phyloP scores from a whole-genome alignment of 768 basidiomycete genomes.

The Agrocybe chaxingu region DNA sequence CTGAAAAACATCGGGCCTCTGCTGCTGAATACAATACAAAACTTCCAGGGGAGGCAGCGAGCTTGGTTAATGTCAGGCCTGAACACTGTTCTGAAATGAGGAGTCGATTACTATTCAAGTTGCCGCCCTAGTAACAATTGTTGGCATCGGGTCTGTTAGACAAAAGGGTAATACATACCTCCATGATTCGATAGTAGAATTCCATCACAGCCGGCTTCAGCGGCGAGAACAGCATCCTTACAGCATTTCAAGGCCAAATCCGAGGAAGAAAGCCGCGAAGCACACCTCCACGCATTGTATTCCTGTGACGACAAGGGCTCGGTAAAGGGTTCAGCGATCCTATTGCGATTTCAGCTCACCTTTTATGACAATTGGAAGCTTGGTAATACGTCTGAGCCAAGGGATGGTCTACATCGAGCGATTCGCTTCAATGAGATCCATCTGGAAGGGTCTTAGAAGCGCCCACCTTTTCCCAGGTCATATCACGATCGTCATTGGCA shows the following conservation, averaged over 20 bases:
- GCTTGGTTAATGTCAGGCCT: conserved; percentile 34
- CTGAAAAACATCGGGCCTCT: conserved; percentile 24
- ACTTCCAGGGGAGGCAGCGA: conserved; percentile 78
- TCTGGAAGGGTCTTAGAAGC: not conserved
- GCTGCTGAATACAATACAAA: conserved; percentile 66
- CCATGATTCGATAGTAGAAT: conserved; percentile 93
- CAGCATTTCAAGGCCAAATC: not conserved
- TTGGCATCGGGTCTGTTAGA: conserved; percentile 1
- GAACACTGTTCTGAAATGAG: conserved; percentile 6
- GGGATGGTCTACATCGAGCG: conserved; percentile 56
- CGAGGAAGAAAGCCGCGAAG: not conserved
- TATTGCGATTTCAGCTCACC: conserved; percentile 31
- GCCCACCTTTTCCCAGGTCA: conserved; percentile 72
- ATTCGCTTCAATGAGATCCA: not conserved
- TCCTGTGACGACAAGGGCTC: conserved; percentile 33
- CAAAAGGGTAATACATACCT: conserved; percentile 38
- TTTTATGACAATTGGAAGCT: conserved; percentile 72
- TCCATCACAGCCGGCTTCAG: conserved; percentile 80
- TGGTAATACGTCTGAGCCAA: conserved; percentile 70
- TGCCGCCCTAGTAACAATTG: conserved; percentile 54
- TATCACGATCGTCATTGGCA: conserved; percentile 64
- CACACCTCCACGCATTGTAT: conserved; percentile 68
- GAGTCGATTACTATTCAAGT: conserved; percentile 60
- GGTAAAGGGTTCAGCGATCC: not conserved
- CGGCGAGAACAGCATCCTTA: conserved; percentile 84